Evolutionary conservation across 2,329 filamentous ascomycete genomes (phyloP).

Genomic region (Hypoxylon sp.): DNA sequence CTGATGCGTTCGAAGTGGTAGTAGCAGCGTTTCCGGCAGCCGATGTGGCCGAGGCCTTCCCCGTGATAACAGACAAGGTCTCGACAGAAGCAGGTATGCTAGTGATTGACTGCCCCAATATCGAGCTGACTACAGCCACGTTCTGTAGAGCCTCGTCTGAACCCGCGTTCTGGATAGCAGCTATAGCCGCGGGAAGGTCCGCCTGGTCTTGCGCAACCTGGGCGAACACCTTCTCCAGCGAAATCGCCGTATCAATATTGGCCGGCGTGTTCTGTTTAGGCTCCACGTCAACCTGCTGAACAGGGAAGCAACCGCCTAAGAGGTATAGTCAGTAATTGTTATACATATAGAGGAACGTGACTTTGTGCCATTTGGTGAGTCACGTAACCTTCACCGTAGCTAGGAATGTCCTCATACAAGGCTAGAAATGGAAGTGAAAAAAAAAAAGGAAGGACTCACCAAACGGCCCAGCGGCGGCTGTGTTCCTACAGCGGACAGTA

Average conservation of each 20-base stretch:
- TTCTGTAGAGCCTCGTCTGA: constrained; percentile 49
- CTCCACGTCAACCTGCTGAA: constrained; percentile 65
- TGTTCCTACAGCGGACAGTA: constrained; percentile 72
- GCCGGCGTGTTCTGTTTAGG: constrained; percentile 59
- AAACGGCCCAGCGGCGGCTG: constrained; percentile 68
- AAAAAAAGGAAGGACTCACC: constrained; percentile 51
- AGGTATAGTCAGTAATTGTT: constrained; percentile 5
- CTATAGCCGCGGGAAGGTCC: constrained; percentile 63
- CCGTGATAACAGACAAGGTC: constrained; percentile 51
- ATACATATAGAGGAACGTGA: background rate
- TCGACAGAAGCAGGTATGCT: constrained; percentile 52
- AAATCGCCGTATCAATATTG: constrained; percentile 62
- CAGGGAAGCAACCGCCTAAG: constrained; percentile 64
- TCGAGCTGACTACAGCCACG: constrained; percentile 57
- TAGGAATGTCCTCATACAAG: background rate
- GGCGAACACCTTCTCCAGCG: constrained; percentile 58
- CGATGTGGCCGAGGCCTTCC: constrained; percentile 23
- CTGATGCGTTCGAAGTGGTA: constrained; percentile 28
- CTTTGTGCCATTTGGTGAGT: background rate
- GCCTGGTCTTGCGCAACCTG: constrained; percentile 66
- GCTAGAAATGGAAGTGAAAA: background rate
- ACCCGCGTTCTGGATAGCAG: constrained; percentile 60
- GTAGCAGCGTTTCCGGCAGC: constrained; percentile 1
- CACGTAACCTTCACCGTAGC: background rate
- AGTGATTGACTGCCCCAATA: constrained; percentile 51